A percentile compares a stretch with the other conserved stretches of the same genome.
These are phyloP conservation scores for Verticillium isaacii DNA, from an alignment of 2,329 filamentous ascomycete genomes.

Conservation along the genomic window DNA sequence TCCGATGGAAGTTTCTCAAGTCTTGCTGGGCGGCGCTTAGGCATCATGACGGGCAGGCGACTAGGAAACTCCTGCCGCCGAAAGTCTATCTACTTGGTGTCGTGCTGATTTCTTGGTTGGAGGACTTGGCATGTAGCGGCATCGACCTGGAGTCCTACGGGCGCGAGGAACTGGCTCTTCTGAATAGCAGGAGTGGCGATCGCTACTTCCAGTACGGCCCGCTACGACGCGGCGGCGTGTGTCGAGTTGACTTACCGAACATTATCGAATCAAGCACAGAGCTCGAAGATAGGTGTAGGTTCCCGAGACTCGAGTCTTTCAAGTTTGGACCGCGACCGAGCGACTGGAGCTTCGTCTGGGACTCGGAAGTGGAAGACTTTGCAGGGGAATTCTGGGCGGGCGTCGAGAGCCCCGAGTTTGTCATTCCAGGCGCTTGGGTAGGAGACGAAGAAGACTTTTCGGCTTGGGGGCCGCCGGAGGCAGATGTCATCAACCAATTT, in stretches of 20 bases:
- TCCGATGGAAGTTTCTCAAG: not conserved
- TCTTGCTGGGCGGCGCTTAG: rapidly evolving
- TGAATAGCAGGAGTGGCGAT: not conserved
- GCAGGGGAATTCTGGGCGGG: constrained; percentile 4
- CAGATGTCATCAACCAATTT: not conserved
- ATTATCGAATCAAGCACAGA: too few species aligned
- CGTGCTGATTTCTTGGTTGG: not conserved
- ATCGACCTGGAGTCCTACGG: constrained; percentile 1
- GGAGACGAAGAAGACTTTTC: too few species aligned
- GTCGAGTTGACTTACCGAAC: too few species aligned
- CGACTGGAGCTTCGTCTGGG: constrained; percentile 4
- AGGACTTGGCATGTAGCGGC: not conserved
- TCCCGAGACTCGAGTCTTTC: not conserved
- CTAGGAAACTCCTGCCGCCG: not conserved
- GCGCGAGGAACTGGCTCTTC: not conserved
- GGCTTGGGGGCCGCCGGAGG: too few species aligned
- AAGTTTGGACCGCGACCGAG: not conserved
- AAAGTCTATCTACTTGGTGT: not conserved
- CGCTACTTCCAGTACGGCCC: not conserved
- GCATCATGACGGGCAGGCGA: not conserved
- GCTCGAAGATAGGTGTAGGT: too few species aligned
- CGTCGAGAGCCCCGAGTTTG: not conserved
- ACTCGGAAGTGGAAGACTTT: not conserved
- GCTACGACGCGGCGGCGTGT: too few species aligned
- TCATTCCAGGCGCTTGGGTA: not conserved